phyloP scores from a whole-genome alignment of 2,329 filamentous ascomycete species.

The Xylaria sp. region DNA sequence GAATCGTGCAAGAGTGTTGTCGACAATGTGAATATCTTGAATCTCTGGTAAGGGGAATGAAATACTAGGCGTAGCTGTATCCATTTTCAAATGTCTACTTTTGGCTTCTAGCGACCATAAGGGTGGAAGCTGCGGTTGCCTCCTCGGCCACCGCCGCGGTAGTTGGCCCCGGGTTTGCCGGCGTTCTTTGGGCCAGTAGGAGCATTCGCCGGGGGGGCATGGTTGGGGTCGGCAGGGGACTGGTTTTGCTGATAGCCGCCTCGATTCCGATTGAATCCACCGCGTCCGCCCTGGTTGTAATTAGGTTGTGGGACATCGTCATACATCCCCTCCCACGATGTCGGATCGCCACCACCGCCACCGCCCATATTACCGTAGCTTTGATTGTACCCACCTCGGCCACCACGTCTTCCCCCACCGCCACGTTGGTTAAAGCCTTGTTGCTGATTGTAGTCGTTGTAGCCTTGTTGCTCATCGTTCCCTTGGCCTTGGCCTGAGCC shows the following conservation, averaged over 20 bases:
- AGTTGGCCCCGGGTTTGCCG: conserved; percentile 88
- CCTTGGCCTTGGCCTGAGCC: conserved; percentile 45
- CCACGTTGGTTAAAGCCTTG: conserved; percentile 39
- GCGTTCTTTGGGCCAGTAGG: conserved; percentile 97
- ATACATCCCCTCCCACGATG: conserved; percentile 97
- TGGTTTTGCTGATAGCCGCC: conserved; percentile 46
- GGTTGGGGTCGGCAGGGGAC: conserved; percentile 56
- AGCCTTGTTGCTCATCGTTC: conserved; percentile 37
- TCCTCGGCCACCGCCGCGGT: conserved; percentile 85
- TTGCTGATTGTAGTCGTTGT: conserved; percentile 37
- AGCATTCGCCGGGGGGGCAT: conserved; percentile 76
- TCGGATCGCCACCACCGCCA: conserved; percentile 66
- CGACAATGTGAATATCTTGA: not conserved
- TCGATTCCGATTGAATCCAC: conserved; percentile 47
- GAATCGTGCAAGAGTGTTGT: not conserved
- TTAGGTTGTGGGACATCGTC: conserved; percentile 90
- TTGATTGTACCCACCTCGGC: conserved; percentile 46
- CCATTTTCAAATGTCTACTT: not conserved
- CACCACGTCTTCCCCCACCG: conserved; percentile 39
- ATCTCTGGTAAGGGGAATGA: not conserved
- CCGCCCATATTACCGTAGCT: conserved; percentile 47
- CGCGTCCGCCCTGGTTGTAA: conserved; percentile 55
- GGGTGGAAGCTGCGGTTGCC: conserved; percentile 79
- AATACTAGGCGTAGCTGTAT: not conserved
- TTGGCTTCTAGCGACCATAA: conserved; percentile 54